Base-by-base conservation (phyloP, 495 filamentous ascomycete species). In the Chlorociboria aeruginascens region DNA sequence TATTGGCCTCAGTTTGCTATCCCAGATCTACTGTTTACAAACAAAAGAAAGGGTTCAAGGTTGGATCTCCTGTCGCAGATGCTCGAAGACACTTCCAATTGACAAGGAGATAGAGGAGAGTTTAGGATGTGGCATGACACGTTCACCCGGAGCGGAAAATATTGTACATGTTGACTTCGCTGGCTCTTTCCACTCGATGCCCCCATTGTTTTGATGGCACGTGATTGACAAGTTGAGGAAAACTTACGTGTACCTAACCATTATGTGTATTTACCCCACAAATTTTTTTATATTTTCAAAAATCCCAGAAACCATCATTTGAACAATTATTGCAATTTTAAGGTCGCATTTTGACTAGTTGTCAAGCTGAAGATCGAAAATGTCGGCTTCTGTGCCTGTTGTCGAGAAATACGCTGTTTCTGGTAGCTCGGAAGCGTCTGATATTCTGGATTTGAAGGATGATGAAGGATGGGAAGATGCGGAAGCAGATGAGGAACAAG, bases 401-500 rank as follows among this genome's bases (percentile, higher is more conserved):
- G 33, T 9, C 20, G 34, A 36, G 20, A 49, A 46, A 10, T 39
- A 48, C 28, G 40, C 48, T 12, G 41, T 45, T 40, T 72, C 71
- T 16, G 67, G 67, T 16, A 66, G 66, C 29, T 75, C 74, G 6
- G 71, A 76, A 49, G 54, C 64, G 28, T 70, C 63, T 46, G 69
- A 77, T 50, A 46, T 57, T 25, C 56, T 69, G 1, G 61, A 69
- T 45, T 35, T 64, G 36, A 55, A 52, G 36, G 60, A 74, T 37
- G 82, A 85, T 40, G 79, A 82, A 60, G 80, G 78, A 16, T 95
- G 88, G 89, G 79, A 87, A 61, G 87, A 93, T 64, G 74, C 81
- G 28, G 84, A 87, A 57, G 70, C 74, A 8, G 80, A 89, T 49
- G 72, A 79, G 30, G 73, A 78, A 57, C 57, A 63, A 30, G 69